phyloP scores from a whole-genome alignment of 192 early-diverging fungal genomes.

The Podila minutissima region DNA sequence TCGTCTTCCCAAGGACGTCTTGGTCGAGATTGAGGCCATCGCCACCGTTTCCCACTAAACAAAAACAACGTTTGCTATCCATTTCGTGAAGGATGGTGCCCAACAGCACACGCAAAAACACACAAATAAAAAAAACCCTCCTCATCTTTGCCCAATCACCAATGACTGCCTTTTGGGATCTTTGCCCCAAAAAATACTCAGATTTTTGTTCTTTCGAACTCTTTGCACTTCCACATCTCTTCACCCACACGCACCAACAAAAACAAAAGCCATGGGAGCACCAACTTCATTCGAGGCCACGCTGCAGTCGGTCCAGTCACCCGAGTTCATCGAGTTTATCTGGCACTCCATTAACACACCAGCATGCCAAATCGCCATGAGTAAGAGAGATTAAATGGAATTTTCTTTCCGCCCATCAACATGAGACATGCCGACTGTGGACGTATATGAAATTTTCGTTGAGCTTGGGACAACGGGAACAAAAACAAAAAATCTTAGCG shows the following conservation, averaged over 20 bases:
- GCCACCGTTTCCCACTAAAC: constrained; percentile 68
- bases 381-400: constrained; percentile 13
- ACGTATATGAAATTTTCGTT: too few species aligned
- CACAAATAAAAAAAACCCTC: too few species aligned
- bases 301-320: constrained; percentile 18
- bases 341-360: constrained; percentile 39
- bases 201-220: not conserved
- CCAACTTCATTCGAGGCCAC: constrained; percentile 23
- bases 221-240: not conserved
- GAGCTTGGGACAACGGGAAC: not conserved
- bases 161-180: not conserved
- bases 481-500: not conserved
- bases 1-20: constrained; percentile 88
- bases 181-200: not conserved
- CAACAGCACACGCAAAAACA: too few species aligned
- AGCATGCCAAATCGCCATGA: constrained; percentile 41
- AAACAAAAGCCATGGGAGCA: constrained; percentile 8
- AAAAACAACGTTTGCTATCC: not conserved
- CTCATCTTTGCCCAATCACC: too few species aligned
- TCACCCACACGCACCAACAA: not conserved
- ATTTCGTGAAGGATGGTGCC: too few species aligned
- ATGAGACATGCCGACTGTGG: not conserved
- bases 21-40: constrained; percentile 95
- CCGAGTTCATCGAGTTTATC: constrained; percentile 41
- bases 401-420: not conserved